phyloP scores from a whole-genome alignment of 2,329 filamentous ascomycete species.

The Mycogone perniciosa region DNA sequence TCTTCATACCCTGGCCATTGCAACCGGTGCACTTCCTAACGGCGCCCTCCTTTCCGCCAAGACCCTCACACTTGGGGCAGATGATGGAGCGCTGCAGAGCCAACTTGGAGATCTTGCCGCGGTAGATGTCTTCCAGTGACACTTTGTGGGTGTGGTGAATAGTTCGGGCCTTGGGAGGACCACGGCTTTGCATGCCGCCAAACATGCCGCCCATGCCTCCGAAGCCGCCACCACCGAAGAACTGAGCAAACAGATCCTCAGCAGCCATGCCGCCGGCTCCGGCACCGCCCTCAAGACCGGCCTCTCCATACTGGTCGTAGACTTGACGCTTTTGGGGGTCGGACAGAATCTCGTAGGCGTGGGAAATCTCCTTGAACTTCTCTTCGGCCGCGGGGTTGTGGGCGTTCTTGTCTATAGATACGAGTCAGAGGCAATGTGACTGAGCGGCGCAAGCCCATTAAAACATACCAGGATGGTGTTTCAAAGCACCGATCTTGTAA shows the following conservation, averaged over 20 bases:
- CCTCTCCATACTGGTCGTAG: conserved; percentile 97
- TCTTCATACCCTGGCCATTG: conserved; percentile 96
- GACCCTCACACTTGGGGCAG: conserved; percentile 88
- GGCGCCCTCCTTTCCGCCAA: conserved; percentile 95
- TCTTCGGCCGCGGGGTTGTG: conserved; percentile 89
- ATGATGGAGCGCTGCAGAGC: conserved; percentile 96
- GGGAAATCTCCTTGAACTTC: conserved; percentile 97
- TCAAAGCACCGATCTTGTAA: conserved; percentile 77
- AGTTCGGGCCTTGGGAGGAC: conserved; percentile 82
- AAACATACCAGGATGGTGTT: conserved; percentile 74
- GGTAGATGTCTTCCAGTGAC: conserved; percentile 94
- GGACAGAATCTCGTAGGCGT: conserved; percentile 91
- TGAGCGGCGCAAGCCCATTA: not conserved
- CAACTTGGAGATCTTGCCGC: conserved; percentile 94
- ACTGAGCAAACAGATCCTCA: conserved; percentile 93
- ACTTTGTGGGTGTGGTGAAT: conserved; percentile 99
- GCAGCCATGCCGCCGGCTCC: conserved; percentile 83
- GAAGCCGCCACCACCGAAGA: conserved; percentile 76
- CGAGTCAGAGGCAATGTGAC: conserved; percentile 13
- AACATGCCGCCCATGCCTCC: conserved; percentile 66
- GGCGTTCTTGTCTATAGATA: conserved; percentile 77
- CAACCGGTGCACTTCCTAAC: conserved; percentile 89
- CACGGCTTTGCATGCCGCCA: conserved; percentile 69
- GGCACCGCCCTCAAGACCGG: conserved; percentile 84
- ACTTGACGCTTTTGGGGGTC: conserved; percentile 85